Conservation (phyloP, 768 basidiomycete species). For the Podaxis sp. region DNA sequence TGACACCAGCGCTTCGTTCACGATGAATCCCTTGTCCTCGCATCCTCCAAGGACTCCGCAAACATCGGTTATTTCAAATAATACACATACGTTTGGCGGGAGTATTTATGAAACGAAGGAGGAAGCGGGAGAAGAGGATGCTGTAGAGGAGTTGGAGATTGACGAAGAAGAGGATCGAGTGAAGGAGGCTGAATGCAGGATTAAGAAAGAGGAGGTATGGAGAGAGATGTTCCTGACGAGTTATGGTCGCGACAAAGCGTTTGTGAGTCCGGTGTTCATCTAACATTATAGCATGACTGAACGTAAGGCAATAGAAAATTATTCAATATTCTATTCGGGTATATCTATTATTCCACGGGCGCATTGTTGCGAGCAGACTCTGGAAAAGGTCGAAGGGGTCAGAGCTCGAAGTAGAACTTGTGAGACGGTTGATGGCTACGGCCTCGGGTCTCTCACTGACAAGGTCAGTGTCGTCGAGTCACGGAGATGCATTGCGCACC, state of each 20-base stretch:
- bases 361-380: conserved; percentile 40
- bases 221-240: conserved; percentile 75
- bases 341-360: conserved; percentile 66
- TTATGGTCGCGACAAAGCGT: conserved; percentile 78
- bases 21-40: conserved; percentile 76
- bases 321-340: conserved; percentile 80
- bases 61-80: conserved; percentile 40
- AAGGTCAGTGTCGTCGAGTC: conserved; percentile 39
- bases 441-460: conserved; percentile 70
- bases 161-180: conserved; percentile 46
- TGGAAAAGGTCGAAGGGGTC: conserved; percentile 42
- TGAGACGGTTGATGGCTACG: conserved; percentile 56
- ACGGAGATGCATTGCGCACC: not conserved
- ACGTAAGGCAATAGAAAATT: conserved; percentile 56
- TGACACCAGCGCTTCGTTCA: conserved; percentile 59
- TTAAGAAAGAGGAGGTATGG: conserved; percentile 70
- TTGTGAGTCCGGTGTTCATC: conserved; percentile 47
- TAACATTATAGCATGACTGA: not conserved
- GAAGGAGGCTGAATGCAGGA: conserved; percentile 38
- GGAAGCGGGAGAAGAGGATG: conserved; percentile 30
- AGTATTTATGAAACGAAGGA: conserved; percentile 43
- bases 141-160: conserved; percentile 40
- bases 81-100: conserved; percentile 33
- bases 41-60: conserved; percentile 78
- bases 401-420: conserved; percentile 53